These are phyloP conservation scores for Tricholomella constricta DNA, from an alignment of 768 basidiomycete genomes.

Conservation along the genomic window DNA sequence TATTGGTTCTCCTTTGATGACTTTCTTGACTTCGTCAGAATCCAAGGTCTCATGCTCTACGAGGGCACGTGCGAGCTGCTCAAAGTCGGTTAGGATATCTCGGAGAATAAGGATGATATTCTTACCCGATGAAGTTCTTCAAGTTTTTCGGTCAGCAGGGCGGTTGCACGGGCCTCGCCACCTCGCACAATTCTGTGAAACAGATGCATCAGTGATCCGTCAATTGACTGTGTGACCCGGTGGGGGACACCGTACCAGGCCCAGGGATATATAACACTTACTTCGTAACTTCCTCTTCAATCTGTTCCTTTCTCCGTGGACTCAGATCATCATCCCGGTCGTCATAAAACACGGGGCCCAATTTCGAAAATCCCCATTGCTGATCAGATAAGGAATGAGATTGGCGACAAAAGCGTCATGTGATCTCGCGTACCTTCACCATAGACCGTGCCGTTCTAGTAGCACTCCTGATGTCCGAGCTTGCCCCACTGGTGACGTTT, in stretches of 20 bases:
- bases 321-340: slow-evolving; percentile 73
- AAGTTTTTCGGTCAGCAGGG: slow-evolving; percentile 64
- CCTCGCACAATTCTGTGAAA: slow-evolving; percentile 60
- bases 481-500: slow-evolving; percentile 89
- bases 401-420: not conserved
- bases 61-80: slow-evolving; percentile 83
- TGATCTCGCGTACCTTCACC: slow-evolving; percentile 71
- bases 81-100: slow-evolving; percentile 6
- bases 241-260: not conserved
- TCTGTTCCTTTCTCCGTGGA: slow-evolving; percentile 74
- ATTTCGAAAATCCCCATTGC: slow-evolving; percentile 81
- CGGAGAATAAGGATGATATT: slow-evolving; percentile 10
- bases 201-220: slow-evolving; percentile 14
- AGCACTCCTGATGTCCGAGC: slow-evolving; percentile 82
- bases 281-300: slow-evolving; percentile 86
- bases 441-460: slow-evolving; percentile 80
- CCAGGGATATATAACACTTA: slow-evolving; percentile 40
- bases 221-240: not conserved
- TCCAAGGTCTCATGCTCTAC: slow-evolving; percentile 95
- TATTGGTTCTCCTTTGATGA: slow-evolving; percentile 82
- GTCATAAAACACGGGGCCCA: slow-evolving; percentile 83
- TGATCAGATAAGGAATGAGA: slow-evolving; percentile 27
- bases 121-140: slow-evolving; percentile 76
- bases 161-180: slow-evolving; percentile 66
- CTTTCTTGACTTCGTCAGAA: slow-evolving; percentile 81